Evolutionary conservation across 148 eudicot species (phyloP), one percentile per base, ranked within the genome.

Genomic region (Chenopodium berlandieri): DNA sequence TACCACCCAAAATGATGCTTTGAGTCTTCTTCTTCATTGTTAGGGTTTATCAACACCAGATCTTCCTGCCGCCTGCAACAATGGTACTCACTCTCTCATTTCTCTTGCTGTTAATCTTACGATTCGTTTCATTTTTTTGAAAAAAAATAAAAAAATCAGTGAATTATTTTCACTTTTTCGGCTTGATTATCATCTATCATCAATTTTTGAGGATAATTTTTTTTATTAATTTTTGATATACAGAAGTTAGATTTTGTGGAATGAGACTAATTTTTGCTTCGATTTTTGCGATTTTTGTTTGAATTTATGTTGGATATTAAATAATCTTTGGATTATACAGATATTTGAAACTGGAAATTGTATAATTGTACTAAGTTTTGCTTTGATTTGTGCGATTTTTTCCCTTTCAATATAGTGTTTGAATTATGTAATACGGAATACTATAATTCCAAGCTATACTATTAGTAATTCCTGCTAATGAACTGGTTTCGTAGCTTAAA

Each of bases 51-150:
- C 19, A 67, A 11, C 16, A 9, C 17, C 1, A 4, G 22, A 1
- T 67, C 19, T 67, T 65, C 17, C 14, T 67, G 71, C 71, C 71
- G 71, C 71, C n/a, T 13, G 71, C 5, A 66, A 67, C 71, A 67
- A 67, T 67, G 71, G 71, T 67, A 30, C 71, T 30, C 3, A 30
- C 71, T 30, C 3, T 65, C 32, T 65, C 32, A 25, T 25, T 65
- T 30, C 40, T 67, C 19, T 16, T 67, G 17, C 37, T 67, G 6
- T 67, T 10, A 27, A 67, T 11, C 71, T 67, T 17, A 37, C 7
- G 31, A 14, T 67, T 67, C 11, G 71, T 0, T 4, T 9, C 30
- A 2, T 13, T 37, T 37, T 37, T 37, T 37, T 37, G 2, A 1
- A 31, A 31, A 31, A 31, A 31, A 31, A 31, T 1, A 31, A 31